A percentile compares a stretch with the other conserved stretches of the same genome.
Conservation (phyloP, 2,329 filamentous ascomycete species). For the Monilinia laxa region DNA sequence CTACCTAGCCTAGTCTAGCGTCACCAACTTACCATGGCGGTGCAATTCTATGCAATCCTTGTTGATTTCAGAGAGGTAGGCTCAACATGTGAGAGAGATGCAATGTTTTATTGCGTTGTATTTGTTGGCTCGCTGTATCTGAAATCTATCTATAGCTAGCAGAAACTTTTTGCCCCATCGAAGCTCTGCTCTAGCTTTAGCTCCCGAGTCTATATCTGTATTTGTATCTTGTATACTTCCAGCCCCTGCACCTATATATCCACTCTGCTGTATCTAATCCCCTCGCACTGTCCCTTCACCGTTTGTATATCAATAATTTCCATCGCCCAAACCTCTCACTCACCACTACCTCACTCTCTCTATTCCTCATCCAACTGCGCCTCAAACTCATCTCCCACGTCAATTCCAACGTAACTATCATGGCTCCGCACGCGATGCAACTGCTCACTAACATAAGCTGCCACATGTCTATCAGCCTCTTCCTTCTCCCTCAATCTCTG, state of each 20-base stretch:
- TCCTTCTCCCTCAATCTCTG: constrained; percentile 50
- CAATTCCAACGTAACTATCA: constrained; percentile 36
- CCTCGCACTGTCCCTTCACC: background rate
- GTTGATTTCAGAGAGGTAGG: too few relatives aligned
- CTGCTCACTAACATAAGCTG: constrained; percentile 79
- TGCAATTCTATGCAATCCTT: too few relatives aligned
- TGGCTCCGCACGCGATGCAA: constrained; percentile 67
- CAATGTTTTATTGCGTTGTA: background rate
- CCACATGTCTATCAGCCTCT: constrained; percentile 69
- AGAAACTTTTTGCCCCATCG: background rate
- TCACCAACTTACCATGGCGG: too few relatives aligned
- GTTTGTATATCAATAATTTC: background rate
- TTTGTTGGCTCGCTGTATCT: background rate
- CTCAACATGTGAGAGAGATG: background rate
- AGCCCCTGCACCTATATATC: background rate
- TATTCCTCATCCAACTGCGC: constrained; percentile 50
- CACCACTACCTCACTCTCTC: background rate
- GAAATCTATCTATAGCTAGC: constrained; percentile 5
- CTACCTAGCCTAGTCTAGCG: too few relatives aligned
- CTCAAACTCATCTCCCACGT: constrained; percentile 62
- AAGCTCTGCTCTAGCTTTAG: background rate
- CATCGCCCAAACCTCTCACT: background rate
- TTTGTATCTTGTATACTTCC: background rate
- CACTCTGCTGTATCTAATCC: background rate
- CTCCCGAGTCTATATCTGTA: background rate